Evolutionary conservation across 768 basidiomycete species (phyloP).

Genomic region (Exidia glandulosa): DNA sequence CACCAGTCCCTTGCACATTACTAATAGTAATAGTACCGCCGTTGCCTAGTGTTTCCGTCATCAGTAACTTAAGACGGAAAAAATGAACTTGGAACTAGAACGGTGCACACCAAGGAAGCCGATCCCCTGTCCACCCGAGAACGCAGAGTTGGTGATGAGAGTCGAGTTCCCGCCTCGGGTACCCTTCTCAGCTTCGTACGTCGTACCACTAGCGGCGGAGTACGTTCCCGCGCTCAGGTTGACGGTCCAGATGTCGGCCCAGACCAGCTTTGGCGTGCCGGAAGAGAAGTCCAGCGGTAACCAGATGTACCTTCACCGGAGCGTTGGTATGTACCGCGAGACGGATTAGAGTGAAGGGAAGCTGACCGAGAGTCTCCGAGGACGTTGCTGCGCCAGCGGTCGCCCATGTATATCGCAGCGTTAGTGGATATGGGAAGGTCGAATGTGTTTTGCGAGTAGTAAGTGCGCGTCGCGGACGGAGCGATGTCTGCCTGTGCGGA

Average conservation of each 20-base stretch:
- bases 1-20: constrained; percentile 42
- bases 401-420: constrained; percentile 48
- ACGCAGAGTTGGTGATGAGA: constrained; percentile 30
- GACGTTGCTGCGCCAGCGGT: constrained; percentile 45
- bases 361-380: constrained; percentile 37
- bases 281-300: constrained; percentile 44
- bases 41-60: constrained; percentile 31
- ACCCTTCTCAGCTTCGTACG: constrained; percentile 47
- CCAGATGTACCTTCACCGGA: constrained; percentile 37
- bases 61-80: background rate
- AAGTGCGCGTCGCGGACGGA: constrained; percentile 38
- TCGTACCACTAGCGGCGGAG: constrained; percentile 36
- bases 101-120: constrained; percentile 42
- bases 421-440: constrained; percentile 33
- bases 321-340: background rate
- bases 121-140: constrained; percentile 42
- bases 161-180: constrained; percentile 36
- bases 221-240: constrained; percentile 40
- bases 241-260: constrained; percentile 47
- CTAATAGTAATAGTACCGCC: constrained; percentile 48
- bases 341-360: background rate
- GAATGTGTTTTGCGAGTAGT: constrained; percentile 46
- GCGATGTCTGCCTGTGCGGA: constrained; percentile 47
- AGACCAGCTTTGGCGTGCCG: constrained; percentile 42
- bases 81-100: background rate